Evolutionary conservation across 1,284 basidiomycete species (phyloP), one percentile per base, ranked within the genome.

Genomic region (Ganoderma sinense): DNA sequence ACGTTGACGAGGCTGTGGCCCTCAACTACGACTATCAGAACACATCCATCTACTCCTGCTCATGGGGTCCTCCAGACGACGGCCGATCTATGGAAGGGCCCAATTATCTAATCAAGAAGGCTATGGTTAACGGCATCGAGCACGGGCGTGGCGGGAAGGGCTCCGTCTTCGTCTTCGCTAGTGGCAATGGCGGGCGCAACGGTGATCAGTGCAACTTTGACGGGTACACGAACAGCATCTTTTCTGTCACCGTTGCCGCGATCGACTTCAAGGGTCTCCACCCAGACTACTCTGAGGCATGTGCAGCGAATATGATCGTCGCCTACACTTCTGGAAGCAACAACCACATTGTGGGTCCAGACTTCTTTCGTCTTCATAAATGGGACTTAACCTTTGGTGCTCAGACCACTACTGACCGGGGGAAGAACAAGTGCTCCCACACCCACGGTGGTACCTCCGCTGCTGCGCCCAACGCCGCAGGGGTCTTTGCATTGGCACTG

Each of bases 151-250:
- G 84, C 55, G 97, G 97, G 29, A 96, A 95, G 78, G 98, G 98
- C 2, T 96, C 93, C 55, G 86, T 99, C 73, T 99, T 95, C 77
- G 98, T 99, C 45, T 99, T 99, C 80, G 98, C 98, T 1, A 97
- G 96, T 69, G 98, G 98, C 0, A 99, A 99, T 79, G 98, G 98
- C 29, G 98, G 96, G 31, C 89, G 89, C 3, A 87, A 88, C 64
- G 95, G 94, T 40, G 98, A 99, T 79, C 98, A 99, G 82, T 99
- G 98, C 85, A 99, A 99, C 82, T 99, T 99, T 80, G 98, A 99
- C 76, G 98, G 98, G 7, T 99, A 99, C 81, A 99, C 98, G 41
- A 99, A 99, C 80, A 96, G 94, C 74, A 98, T 99, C 73, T 99
- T 97, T 83, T 96, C 94, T 6, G 91, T 99, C 66, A 99, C 98